Evolutionary conservation across 306 rosid species (phyloP).

Genomic region (Gillenia trifoliata): DNA sequence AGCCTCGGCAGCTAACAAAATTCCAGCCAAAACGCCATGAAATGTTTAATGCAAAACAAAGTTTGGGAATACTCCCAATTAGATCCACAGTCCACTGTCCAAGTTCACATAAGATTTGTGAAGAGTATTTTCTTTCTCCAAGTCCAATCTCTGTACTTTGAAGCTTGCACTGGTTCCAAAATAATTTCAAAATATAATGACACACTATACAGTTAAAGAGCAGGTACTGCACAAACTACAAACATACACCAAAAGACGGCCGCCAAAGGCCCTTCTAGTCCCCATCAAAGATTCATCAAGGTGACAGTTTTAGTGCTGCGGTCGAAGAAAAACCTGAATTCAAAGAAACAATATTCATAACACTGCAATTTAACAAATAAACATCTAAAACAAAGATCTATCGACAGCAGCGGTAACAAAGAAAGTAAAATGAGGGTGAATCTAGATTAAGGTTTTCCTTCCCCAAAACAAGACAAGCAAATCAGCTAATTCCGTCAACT

Average conservation of each 20-base stretch:
- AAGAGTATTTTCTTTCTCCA: background rate
- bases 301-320: constrained; percentile 10
- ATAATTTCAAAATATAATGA: background rate
- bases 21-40: background rate
- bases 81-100: background rate
- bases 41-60: background rate
- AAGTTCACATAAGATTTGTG: background rate
- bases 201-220: constrained; percentile 2
- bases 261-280: background rate
- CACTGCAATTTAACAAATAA: background rate
- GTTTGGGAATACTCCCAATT: background rate
- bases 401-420: background rate
- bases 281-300: constrained; percentile 11
- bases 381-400: background rate
- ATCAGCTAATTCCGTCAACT: background rate
- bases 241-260: background rate
- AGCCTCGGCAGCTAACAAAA: too few relatives aligned
- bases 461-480: background rate
- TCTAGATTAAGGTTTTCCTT: background rate
- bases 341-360: background rate
- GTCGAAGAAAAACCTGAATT: constrained; percentile 34
- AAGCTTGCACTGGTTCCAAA: background rate
- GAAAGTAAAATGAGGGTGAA: background rate
- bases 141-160: background rate
- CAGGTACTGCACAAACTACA: background rate